phyloP scores from a whole-genome alignment of 2,329 filamentous ascomycete species.

The Epichloe aotearoae region DNA sequence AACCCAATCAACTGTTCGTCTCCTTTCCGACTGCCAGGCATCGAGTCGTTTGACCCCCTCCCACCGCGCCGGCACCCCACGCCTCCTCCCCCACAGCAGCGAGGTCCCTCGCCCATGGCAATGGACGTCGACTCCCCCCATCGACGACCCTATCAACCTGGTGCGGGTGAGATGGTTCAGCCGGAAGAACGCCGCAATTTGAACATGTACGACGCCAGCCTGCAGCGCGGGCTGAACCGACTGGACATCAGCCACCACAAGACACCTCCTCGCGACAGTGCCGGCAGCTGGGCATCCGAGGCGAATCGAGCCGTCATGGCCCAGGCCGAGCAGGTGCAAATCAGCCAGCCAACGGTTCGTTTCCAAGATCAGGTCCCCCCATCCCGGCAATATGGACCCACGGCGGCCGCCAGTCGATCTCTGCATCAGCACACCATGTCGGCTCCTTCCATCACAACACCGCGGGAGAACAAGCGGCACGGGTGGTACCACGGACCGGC shows the following conservation, averaged over 20 bases:
- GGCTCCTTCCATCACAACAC: constrained; percentile 40
- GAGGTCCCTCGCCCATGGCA: constrained; percentile 64
- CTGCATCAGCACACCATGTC: constrained; percentile 47
- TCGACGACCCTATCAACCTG: constrained; percentile 17
- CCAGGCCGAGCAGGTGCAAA: constrained; percentile 37
- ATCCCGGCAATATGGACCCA: constrained; percentile 18
- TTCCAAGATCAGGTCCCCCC: constrained; percentile 36
- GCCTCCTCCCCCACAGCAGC: constrained; percentile 42
- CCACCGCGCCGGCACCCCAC: constrained; percentile 45
- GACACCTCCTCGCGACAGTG: constrained; percentile 36
- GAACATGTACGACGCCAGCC: constrained; percentile 50
- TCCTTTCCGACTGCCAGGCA: constrained; percentile 64
- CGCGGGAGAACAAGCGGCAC: constrained; percentile 50
- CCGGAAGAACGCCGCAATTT: constrained; percentile 36
- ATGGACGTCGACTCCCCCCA: constrained; percentile 41
- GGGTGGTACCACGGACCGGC: constrained; percentile 56
- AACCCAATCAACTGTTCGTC: constrained; percentile 39
- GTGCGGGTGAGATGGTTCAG: constrained; percentile 17
- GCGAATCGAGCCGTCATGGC: constrained; percentile 41
- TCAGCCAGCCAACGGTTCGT: constrained; percentile 34
- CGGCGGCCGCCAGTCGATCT: constrained; percentile 17
- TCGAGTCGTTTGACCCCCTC: constrained; percentile 76
- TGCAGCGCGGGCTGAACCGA: constrained; percentile 53
- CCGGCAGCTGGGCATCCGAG: constrained; percentile 44
- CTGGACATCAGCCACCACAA: constrained; percentile 47